Base-by-base conservation (phyloP, 768 basidiomycete species). In the Filobasidium floriforme region DNA sequence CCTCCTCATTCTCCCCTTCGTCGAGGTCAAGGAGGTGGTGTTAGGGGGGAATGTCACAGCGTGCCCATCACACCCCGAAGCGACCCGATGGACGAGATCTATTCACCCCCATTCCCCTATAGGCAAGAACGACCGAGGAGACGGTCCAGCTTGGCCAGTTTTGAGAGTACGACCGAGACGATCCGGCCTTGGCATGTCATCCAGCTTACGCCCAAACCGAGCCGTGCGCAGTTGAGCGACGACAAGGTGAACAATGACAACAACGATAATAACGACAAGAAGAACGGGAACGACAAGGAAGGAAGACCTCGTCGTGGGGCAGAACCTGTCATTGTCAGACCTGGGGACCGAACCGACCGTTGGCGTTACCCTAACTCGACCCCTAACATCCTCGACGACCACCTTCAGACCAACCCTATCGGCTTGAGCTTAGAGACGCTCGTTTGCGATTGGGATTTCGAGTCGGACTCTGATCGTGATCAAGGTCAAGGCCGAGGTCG, bases 131-230 rank as follows among this genome's bases (percentile, higher is more conserved):
- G 32, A 37, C 4, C 32, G 32, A 22, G 54, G 26, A 55, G 67
- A 29, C 67, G 67, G 40, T 68, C 67, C 9, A 63, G 62, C 40
- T 52, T 68, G 61, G 59, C 62, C 5, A 68, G 67, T 41, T 61
- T 68, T 22, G 67, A 68, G 43, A 63, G 62, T 11, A 60, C 55
- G 5, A 61, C 67, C 28, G 60, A 52, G 40, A 68, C 67, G 28
- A 68, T 68, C 29, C 54, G 62, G 29, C 67, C 67, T 9, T 68
- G 67, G 67, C 32, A 63, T 24, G 32, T 60, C 9, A 15, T 62
- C 18, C 60, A 64, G 28, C 28, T 68, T 6, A 68, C 67, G 28
- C 67, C 67, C 12, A 68, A 64, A 64, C 67, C 67, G 1, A 59
- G 54, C 40, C 54, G 57, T 28, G 61, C 67, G 15, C 67, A 68